Conservation (phyloP, 306 rosid species). For the Sechiopsis laciniata region DNA sequence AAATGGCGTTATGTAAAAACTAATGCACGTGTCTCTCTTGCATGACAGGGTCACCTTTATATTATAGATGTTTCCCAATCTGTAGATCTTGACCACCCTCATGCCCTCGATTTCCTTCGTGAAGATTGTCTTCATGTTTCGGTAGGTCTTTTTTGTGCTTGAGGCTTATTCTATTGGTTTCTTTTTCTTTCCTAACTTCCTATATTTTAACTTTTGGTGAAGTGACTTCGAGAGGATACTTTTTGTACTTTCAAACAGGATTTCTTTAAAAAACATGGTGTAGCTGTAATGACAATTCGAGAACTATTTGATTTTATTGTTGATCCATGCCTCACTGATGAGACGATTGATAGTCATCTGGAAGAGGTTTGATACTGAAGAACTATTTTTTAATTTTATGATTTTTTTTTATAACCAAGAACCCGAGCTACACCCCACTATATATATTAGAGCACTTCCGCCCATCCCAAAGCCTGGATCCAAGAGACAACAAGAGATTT, state of each 20-base stretch:
- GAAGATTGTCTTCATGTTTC: conserved; percentile 75
- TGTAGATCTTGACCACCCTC: conserved; percentile 88
- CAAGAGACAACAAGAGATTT: too few species aligned
- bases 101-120: conserved; percentile 72
- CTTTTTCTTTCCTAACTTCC: neutral
- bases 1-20: conserved; percentile 1
- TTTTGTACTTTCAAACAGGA: conserved; percentile 39
- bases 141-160: conserved; percentile 35
- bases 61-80: conserved; percentile 92
- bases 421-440: too few species aligned
- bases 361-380: conserved; percentile 49
- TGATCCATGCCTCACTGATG: conserved; percentile 72
- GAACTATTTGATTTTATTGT: conserved; percentile 87
- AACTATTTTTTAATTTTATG: neutral
- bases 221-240: neutral
- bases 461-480: too few species aligned
- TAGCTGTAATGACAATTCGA: conserved; percentile 80
- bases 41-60: conserved; percentile 72
- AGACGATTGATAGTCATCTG: conserved; percentile 63
- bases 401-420: too few species aligned
- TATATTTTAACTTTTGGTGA: conserved; percentile 1
- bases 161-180: neutral
- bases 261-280: conserved; percentile 75
- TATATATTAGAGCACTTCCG: too few species aligned
- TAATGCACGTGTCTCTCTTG: neutral